Percentiles rank a stretch among this genome's conserved stretches.
Evolutionary conservation across 495 filamentous ascomycete genomes (phyloP).

Genomic region (Parachaetomium inaequale): DNA sequence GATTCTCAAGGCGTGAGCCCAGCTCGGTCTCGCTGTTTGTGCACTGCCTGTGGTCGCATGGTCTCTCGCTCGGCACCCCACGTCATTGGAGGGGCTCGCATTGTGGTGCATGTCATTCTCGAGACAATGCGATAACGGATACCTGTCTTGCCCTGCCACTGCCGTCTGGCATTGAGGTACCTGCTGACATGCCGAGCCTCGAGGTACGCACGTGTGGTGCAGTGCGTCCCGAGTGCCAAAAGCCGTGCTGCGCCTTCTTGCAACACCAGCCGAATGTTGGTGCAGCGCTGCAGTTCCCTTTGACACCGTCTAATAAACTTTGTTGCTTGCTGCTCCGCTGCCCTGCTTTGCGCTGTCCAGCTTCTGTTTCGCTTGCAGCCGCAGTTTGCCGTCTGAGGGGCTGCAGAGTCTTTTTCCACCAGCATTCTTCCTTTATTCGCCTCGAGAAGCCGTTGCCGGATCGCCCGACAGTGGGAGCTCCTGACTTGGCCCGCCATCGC

Average conservation of each 20-base stretch:
- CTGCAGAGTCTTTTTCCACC: background rate
- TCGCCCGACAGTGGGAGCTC: background rate
- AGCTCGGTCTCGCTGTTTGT: background rate
- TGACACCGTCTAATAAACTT: background rate
- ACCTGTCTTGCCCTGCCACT: background rate
- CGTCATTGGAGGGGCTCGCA: conserved; percentile 26
- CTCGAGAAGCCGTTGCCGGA: background rate
- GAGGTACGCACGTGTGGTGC: conserved; percentile 9
- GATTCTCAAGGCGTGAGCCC: no score
- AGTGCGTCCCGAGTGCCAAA: background rate
- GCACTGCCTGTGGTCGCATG: background rate
- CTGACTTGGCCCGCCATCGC: conserved; percentile 4
- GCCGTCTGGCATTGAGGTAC: background rate
- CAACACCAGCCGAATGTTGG: background rate
- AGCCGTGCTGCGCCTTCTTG: conserved; percentile 17
- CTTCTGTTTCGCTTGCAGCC: background rate
- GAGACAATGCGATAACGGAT: background rate
- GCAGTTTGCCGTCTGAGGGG: background rate
- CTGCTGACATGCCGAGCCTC: conserved; percentile 4
- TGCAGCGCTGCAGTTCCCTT: conserved; percentile 6
- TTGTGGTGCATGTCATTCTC: background rate
- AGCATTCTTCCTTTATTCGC: background rate
- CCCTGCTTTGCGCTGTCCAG: background rate
- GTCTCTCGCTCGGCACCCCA: conserved; percentile 14
- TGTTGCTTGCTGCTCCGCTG: background rate